A percentile compares a stretch with the other conserved stretches of the same genome.
These are phyloP conservation scores for Mucor saturninus DNA, from an alignment of 371 early-diverging fungal species.

Conservation along the genomic window DNA sequence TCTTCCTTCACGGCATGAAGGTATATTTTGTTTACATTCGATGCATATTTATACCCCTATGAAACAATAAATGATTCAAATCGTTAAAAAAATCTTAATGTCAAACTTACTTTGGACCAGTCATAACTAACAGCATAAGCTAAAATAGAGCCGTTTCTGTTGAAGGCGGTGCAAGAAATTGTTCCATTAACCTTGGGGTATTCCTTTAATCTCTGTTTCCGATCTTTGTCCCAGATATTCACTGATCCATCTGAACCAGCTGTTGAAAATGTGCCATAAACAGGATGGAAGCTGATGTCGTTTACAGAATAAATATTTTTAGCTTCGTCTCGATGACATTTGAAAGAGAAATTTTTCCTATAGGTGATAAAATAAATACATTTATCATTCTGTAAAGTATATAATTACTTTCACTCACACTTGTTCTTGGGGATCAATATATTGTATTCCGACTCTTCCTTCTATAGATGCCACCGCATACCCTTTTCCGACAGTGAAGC, in stretches of 20 bases:
- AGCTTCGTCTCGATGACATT: constrained; percentile 88
- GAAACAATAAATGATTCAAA: too few relatives aligned
- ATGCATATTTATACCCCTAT: too few relatives aligned
- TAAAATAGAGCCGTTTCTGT: constrained; percentile 84
- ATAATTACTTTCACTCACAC: constrained; percentile 37
- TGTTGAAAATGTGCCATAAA: constrained; percentile 89
- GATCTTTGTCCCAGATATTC: constrained; percentile 91
- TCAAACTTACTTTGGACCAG: constrained; percentile 84
- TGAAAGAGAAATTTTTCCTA: constrained; percentile 86
- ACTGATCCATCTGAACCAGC: constrained; percentile 89
- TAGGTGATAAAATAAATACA: not conserved
- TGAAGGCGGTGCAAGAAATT: constrained; percentile 83
- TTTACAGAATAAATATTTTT: constrained; percentile 80
- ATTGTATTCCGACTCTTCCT: constrained; percentile 90
- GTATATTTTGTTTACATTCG: too few relatives aligned
- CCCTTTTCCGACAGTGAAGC: constrained; percentile 79
- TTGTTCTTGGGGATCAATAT: constrained; percentile 77
- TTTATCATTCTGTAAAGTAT: too few relatives aligned
- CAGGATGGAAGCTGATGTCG: constrained; percentile 85
- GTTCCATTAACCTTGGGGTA: constrained; percentile 63
- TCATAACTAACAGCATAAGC: constrained; percentile 96
- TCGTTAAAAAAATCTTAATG: too few relatives aligned
- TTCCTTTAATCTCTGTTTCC: constrained; percentile 78
- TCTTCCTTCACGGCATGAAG: too few relatives aligned
- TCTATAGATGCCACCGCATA: constrained; percentile 92